Evolutionary conservation across 441 rosid genomes (phyloP).

Genomic region (Populus hybrid): DNA sequence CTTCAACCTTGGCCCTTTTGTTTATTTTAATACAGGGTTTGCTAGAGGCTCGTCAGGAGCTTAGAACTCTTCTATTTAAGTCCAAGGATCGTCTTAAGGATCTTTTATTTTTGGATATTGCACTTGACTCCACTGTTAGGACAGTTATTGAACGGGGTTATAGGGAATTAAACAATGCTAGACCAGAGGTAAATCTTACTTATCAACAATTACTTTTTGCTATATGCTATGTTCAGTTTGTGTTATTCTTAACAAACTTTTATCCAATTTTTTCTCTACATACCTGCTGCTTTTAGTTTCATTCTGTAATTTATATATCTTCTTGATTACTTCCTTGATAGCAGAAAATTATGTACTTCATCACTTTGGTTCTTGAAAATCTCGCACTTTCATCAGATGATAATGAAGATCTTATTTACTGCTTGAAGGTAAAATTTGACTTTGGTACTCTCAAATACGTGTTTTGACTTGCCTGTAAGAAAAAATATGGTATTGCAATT

Average conservation of each 20-base stretch:
- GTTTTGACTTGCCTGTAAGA: background rate
- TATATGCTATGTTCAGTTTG: constrained; percentile 3
- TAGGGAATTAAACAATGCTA: constrained; percentile 71
- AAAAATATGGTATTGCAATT: background rate
- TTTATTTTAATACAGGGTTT: constrained; percentile 56
- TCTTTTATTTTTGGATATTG: too few species aligned
- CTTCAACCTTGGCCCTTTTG: background rate
- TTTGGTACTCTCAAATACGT: background rate
- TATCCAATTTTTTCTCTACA: background rate
- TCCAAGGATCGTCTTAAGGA: constrained; percentile 77
- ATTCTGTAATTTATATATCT: constrained; percentile 11
- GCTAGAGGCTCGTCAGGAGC: constrained; percentile 98
- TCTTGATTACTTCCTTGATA: constrained; percentile 21
- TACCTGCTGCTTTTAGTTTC: constrained; percentile 12
- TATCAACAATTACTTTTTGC: background rate
- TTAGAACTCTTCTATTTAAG: constrained; percentile 68
- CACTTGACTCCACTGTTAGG: constrained; percentile 94
- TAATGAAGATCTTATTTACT: constrained; percentile 90
- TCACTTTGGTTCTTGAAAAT: constrained; percentile 87
- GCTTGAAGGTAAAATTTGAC: constrained; percentile 67
- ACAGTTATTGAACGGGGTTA: constrained; percentile 97
- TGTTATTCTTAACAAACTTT: constrained; percentile 7
- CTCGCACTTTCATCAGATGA: constrained; percentile 91
- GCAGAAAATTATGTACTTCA: constrained; percentile 91
- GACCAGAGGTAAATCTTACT: constrained; percentile 67